Evolutionary conservation across 768 basidiomycete species (phyloP).

Genomic region (Chalciporus chontae): DNA sequence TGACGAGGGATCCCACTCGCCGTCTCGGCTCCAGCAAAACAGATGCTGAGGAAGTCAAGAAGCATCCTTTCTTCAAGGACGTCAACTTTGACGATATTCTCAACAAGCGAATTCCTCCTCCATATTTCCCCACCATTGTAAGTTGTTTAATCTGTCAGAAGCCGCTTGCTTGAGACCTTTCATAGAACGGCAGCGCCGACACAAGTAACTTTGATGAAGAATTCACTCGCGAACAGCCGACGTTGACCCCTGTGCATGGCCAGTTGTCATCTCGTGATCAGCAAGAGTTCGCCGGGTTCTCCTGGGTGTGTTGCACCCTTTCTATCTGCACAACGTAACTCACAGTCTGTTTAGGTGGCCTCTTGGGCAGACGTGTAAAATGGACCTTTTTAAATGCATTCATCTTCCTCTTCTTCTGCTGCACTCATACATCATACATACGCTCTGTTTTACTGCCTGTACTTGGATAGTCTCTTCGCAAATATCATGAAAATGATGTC

Average conservation of each 20-base stretch:
- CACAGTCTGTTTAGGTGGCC: constrained; percentile 31
- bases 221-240: constrained; percentile 95
- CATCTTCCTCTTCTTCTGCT: constrained; percentile 30
- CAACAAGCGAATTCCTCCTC: constrained; percentile 94
- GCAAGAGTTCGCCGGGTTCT: constrained; percentile 95
- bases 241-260: constrained; percentile 94
- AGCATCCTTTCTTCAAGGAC: constrained; percentile 98
- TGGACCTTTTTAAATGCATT: constrained; percentile 26
- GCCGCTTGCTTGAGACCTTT: constrained; percentile 6
- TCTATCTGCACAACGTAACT: background rate
- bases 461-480: constrained; percentile 34
- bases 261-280: constrained; percentile 89
- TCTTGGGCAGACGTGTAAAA: constrained; percentile 57
- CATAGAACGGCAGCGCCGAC: constrained; percentile 78
- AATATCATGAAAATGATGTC: constrained; percentile 22
- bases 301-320: constrained; percentile 58
- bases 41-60: constrained; percentile 96
- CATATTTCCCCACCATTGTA: constrained; percentile 96
- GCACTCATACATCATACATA: constrained; percentile 31
- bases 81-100: constrained; percentile 96
- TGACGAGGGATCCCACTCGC: constrained; percentile 87
- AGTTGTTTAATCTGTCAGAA: constrained; percentile 27
- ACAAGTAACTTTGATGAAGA: constrained; percentile 96
- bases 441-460: constrained; percentile 32
- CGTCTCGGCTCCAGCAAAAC: constrained; percentile 88